phyloP scores from a whole-genome alignment of 2,329 filamentous ascomycete genomes.

The Aureobasidium mangrovei region DNA sequence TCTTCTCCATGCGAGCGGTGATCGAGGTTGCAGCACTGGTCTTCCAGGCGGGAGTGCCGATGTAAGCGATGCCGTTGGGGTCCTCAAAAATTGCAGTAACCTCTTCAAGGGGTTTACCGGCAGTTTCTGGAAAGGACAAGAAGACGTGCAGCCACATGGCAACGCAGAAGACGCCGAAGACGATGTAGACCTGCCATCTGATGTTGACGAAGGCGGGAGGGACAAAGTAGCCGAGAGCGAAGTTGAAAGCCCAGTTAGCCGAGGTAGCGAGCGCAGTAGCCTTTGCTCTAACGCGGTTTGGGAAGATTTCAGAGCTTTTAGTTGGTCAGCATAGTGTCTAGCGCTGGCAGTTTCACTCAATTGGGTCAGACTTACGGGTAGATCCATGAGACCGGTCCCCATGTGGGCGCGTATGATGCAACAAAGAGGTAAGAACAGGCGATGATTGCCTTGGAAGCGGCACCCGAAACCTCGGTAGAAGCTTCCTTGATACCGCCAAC shows the following conservation, averaged over 20 bases:
- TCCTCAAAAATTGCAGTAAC: constrained; percentile 61
- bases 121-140: constrained; percentile 59
- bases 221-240: constrained; percentile 47
- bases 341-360: too few species aligned
- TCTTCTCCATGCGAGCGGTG: constrained; percentile 19
- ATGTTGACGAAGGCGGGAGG: constrained; percentile 52
- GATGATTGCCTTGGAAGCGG: constrained; percentile 44
- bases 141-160: constrained; percentile 61
- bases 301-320: constrained; percentile 47
- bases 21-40: constrained; percentile 22
- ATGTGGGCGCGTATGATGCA: constrained; percentile 56
- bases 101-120: constrained; percentile 67
- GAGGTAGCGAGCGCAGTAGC: constrained; percentile 53
- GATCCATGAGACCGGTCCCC: constrained; percentile 51
- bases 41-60: constrained; percentile 52
- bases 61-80: constrained; percentile 31
- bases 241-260: constrained; percentile 54
- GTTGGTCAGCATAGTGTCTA: too few species aligned
- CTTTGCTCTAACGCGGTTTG: constrained; percentile 54
- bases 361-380: constrained; percentile 15
- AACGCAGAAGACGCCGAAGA: constrained; percentile 66
- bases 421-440: constrained; percentile 67
- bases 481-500: constrained; percentile 35
- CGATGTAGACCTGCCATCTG: constrained; percentile 54
- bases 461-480: constrained; percentile 31